A percentile compares a stretch with the other conserved stretches of the same genome.
phyloP scores from a whole-genome alignment of 768 basidiomycete genomes.

The Podaxis pistillaris region DNA sequence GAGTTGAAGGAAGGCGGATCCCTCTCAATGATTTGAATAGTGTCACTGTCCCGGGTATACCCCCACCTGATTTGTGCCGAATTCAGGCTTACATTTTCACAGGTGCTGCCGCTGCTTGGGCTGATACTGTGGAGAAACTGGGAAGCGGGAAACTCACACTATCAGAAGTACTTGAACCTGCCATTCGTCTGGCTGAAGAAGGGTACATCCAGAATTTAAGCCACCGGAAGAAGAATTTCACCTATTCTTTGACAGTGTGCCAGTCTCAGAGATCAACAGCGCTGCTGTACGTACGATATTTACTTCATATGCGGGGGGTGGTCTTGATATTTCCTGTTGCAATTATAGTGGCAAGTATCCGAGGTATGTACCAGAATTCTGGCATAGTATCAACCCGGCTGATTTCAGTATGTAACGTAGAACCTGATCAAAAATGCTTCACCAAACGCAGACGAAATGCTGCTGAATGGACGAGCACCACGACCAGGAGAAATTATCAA shows the following conservation, averaged over 20 bases:
- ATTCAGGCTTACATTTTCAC: slow-evolving; percentile 1
- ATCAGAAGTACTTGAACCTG: slow-evolving; percentile 81
- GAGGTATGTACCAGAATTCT: slow-evolving; percentile 39
- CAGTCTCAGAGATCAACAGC: slow-evolving; percentile 83
- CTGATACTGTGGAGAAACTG: slow-evolving; percentile 81
- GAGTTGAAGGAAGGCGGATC: slow-evolving; percentile 64
- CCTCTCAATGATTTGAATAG: slow-evolving; percentile 81
- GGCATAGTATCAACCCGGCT: not conserved
- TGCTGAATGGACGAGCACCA: slow-evolving; percentile 81
- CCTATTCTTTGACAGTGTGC: slow-evolving; percentile 51
- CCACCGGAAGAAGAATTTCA: not conserved
- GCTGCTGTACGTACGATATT: slow-evolving; percentile 36
- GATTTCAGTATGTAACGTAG: slow-evolving; percentile 27
- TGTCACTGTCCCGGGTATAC: slow-evolving; percentile 79
- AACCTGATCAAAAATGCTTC: slow-evolving; percentile 78
- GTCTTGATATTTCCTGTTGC: not conserved
- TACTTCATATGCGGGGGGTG: not conserved
- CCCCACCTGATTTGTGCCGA: not conserved
- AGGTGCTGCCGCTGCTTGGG: slow-evolving; percentile 95
- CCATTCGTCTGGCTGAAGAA: slow-evolving; percentile 88
- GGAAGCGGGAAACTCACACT: slow-evolving; percentile 68
- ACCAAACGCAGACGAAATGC: slow-evolving; percentile 83
- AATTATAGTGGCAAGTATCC: slow-evolving; percentile 51
- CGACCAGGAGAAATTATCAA: slow-evolving; percentile 81
- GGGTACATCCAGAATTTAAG: slow-evolving; percentile 49